Conservation (phyloP, 129 eudicot species). For the Solidago caesia region DNA sequence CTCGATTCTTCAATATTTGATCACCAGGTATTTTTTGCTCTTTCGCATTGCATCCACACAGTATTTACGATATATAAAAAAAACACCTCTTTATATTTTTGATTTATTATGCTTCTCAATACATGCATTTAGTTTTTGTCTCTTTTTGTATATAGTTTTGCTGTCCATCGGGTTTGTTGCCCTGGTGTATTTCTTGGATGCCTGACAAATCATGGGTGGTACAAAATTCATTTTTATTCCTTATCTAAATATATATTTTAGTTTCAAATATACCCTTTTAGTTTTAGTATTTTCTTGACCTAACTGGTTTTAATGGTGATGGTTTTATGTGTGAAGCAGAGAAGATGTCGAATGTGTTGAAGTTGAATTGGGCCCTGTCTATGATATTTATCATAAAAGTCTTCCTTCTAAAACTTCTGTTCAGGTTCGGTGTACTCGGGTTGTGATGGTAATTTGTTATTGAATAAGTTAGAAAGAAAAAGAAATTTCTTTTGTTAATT, state of each 20-base stretch:
- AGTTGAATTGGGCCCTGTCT: conserved; percentile 58
- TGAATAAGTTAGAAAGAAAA: neutral
- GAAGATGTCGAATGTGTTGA: conserved; percentile 23
- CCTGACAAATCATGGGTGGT: conserved; percentile 21
- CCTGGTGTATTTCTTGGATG: too few relatives aligned
- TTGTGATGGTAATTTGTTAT: conserved; percentile 59
- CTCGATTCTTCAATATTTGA: too few relatives aligned
- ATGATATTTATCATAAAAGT: conserved; percentile 65
- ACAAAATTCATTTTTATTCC: neutral
- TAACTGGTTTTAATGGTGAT: conserved; percentile 1
- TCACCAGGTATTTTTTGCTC: too few relatives aligned
- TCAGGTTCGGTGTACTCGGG: conserved; percentile 65
- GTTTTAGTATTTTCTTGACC: conserved; percentile 12
- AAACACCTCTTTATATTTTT: too few relatives aligned
- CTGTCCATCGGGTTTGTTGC: too few relatives aligned
- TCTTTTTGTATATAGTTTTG: too few relatives aligned
- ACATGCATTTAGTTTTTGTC: too few relatives aligned
- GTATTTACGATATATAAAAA: too few relatives aligned
- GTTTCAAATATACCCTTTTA: neutral
- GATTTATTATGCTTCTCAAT: too few relatives aligned
- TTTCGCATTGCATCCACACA: too few relatives aligned
- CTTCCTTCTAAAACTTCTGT: conserved; percentile 63
- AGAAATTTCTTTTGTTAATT: neutral
- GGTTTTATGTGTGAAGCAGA: conserved; percentile 28
- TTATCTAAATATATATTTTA: neutral